phyloP scores from a whole-genome alignment of 495 filamentous ascomycete species.

The Neohortaea acidophila region DNA sequence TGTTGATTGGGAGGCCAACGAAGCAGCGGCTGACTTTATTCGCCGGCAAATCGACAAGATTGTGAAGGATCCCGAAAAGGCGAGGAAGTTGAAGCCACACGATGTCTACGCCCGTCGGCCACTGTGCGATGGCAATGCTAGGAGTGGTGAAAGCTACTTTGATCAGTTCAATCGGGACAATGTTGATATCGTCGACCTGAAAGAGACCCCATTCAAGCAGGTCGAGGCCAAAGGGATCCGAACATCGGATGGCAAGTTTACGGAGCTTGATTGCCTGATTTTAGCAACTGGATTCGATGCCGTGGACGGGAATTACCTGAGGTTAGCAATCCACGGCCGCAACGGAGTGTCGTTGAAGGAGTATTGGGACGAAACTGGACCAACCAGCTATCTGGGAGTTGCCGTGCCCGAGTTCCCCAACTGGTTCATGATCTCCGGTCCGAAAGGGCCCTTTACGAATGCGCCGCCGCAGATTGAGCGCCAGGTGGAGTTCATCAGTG shows the following conservation, averaged over 20 bases:
- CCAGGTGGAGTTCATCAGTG: conserved; percentile 8
- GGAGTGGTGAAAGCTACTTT: conserved; percentile 15
- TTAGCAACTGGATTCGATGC: conserved; percentile 19
- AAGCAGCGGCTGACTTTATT: conserved; percentile 12
- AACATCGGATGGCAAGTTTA: conserved; percentile 1
- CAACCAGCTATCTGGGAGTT: conserved; percentile 13
- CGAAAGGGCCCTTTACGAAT: conserved; percentile 10
- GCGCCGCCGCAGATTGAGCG: conserved; percentile 4
- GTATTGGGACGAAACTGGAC: conserved; percentile 10
- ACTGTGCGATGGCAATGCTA: conserved; percentile 14
- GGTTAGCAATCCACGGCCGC: conserved; percentile 8
- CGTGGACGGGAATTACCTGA: conserved; percentile 4
- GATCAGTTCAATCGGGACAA: conserved; percentile 18
- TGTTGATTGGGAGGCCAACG: conserved; percentile 15
- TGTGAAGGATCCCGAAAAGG: conserved; percentile 18
- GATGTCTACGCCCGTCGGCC: conserved; percentile 16
- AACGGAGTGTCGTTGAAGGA: conserved; percentile 6
- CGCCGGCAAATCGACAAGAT: conserved; percentile 12
- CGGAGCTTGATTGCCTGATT: conserved; percentile 16
- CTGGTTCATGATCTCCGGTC: conserved; percentile 4
- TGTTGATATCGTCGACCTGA: conserved; percentile 14
- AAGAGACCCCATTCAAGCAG: conserved; percentile 10
- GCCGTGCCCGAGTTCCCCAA: conserved; percentile 14
- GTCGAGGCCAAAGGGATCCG: conserved; percentile 6
- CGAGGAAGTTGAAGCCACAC: conserved; percentile 13